Base-by-base conservation (phyloP, 2,329 filamentous ascomycete species). In the Sphaerulina musiva region DNA sequence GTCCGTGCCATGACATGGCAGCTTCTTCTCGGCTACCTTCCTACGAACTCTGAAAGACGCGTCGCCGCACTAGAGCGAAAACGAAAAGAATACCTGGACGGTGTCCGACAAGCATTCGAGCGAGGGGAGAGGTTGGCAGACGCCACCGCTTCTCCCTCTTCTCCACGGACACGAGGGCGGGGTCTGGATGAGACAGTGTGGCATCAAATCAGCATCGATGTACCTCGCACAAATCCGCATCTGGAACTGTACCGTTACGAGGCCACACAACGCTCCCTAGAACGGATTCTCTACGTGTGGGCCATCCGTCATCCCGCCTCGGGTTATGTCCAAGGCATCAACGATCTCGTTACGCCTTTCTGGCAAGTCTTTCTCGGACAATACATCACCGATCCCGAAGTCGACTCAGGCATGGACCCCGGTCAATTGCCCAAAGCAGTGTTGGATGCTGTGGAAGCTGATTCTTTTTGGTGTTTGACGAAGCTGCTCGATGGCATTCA, bases 1-100 rank as follows among this genome's bases (percentile, higher is more conserved):
- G 90, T 98, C 14, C 88, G 95, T 53, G 89, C 93, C 48, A 96
- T 98, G 86, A 93, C 92, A n/a, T 98, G 93, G 93, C 91, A 97
- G 72, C 78, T 98, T 23, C 78, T 98, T 17, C 81, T 98, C 23
- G 93, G 92, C 54, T 98, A 98, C 70, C 80, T 98, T 4, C 93
- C 95, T 1, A 95, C 92, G n/a, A 96, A 90, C 68, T 95, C 90
- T 64, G 95, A 98, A 69, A 81, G 93, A 59, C 83, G 95, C 50
- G 88, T 97, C 6, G 82, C 88, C 0, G 93, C 91, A 0, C 77
- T 98, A 8, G 93, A 98, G 69, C 80, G 93, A 55, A 98, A 98
- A 72, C 83, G 93, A 48, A 96, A 92, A 68, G 95, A 98, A 70
- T 98, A 98, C 68, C 75, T 97, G 1, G 93, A 98, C 63, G 93